phyloP scores from a whole-genome alignment of 177 flowering plant species.

The Tripterygium wilfordii region DNA sequence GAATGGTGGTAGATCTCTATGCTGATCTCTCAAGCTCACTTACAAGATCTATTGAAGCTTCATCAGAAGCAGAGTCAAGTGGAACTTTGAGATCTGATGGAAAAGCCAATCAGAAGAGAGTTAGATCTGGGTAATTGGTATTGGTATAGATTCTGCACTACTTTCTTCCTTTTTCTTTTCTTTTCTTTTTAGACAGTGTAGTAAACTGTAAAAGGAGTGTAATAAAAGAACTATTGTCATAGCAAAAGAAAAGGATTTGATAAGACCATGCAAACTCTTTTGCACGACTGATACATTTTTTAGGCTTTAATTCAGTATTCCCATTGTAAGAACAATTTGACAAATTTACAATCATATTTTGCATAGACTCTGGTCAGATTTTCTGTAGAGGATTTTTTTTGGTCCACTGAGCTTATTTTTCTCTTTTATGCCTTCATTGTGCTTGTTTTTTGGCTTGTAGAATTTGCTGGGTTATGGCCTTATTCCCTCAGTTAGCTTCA shows the following conservation, averaged over 20 bases:
- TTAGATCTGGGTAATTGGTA: slow-evolving; percentile 44
- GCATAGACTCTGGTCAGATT: too few relatives aligned
- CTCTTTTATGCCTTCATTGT: too few relatives aligned
- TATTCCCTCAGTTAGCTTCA: too few relatives aligned
- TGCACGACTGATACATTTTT: not conserved
- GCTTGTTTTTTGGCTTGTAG: too few relatives aligned
- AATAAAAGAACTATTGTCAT: slow-evolving; percentile 1
- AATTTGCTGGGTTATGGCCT: too few relatives aligned
- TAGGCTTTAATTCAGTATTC: slow-evolving; percentile 2
- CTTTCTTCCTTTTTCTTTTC: slow-evolving; percentile 5
- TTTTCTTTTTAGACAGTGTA: too few relatives aligned
- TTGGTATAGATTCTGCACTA: slow-evolving; percentile 3
- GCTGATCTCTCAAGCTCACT: slow-evolving; percentile 58
- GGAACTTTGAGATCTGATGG: slow-evolving; percentile 45
- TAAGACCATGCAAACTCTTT: too few relatives aligned
- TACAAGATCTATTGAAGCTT: slow-evolving; percentile 48
- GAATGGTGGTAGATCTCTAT: slow-evolving; percentile 67
- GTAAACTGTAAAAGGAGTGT: too few relatives aligned
- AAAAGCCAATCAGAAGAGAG: slow-evolving; percentile 48
- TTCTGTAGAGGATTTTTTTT: too few relatives aligned
- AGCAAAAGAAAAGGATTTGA: not conserved
- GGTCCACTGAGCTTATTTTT: too few relatives aligned
- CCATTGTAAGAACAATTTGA: slow-evolving; percentile 16
- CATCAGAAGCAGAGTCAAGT: slow-evolving; percentile 55
- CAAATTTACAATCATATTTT: slow-evolving; percentile 15